These are phyloP conservation scores for Coniochaeta prunicola DNA, from an alignment of 2,329 filamentous ascomycete genomes.

Conservation along the genomic window DNA sequence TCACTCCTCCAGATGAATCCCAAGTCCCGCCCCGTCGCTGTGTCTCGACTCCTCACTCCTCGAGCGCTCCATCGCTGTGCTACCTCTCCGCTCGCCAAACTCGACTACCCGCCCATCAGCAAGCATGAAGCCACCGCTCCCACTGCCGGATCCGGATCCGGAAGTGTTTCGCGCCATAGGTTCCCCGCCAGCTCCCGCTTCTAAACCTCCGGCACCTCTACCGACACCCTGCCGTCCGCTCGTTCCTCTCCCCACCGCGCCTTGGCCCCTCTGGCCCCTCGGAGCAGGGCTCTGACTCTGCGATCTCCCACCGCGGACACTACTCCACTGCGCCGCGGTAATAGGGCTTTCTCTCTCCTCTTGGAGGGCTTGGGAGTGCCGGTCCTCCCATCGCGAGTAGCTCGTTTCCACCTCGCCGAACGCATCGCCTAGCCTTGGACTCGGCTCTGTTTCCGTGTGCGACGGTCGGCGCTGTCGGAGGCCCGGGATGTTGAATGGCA, in stretches of 20 bases:
- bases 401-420: constrained; percentile 22
- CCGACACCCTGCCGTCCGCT: neutral
- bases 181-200: neutral
- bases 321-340: neutral
- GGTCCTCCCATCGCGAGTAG: constrained; percentile 19
- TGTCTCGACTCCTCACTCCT: neutral
- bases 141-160: neutral
- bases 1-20: neutral
- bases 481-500: constrained; percentile 13
- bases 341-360: neutral
- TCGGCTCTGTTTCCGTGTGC: constrained; percentile 37
- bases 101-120: neutral
- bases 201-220: neutral
- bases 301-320: neutral
- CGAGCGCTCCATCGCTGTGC: neutral
- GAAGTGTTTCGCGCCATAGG: neutral
- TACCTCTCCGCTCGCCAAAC: neutral
- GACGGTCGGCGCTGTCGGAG: constrained; percentile 23
- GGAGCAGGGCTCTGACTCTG: neutral
- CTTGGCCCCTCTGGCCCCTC: neutral
- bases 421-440: constrained; percentile 22
- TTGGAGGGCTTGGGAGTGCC: neutral
- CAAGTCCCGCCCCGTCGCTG: neutral
- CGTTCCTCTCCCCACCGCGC: neutral
- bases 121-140: neutral